These are phyloP conservation scores for Azolla pinnata DNA, from an alignment of 75 land plant species.

Conservation along the genomic window DNA sequence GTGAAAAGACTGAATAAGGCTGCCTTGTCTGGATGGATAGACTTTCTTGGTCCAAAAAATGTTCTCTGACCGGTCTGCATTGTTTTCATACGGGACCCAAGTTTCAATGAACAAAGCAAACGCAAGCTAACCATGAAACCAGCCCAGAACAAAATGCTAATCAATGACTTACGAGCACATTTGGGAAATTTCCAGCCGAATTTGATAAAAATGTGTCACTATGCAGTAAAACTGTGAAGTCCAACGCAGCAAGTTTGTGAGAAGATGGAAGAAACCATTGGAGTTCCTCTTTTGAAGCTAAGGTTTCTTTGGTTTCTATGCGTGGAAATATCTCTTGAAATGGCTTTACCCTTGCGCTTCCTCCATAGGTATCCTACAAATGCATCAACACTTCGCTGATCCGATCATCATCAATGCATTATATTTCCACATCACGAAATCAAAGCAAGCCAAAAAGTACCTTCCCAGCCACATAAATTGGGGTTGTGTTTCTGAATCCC, in stretches of 20 bases:
- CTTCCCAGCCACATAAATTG: conserved; percentile 31
- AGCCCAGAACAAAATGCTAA: background rate
- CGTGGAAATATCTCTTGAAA: conserved; percentile 19
- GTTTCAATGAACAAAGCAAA: too few relatives aligned
- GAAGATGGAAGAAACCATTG: conserved; percentile 10
- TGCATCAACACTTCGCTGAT: background rate
- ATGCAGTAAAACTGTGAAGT: conserved; percentile 22
- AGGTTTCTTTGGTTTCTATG: conserved; percentile 14
- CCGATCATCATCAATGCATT: background rate
- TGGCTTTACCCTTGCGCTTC: conserved; percentile 19
- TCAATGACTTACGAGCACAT: conserved; percentile 20
- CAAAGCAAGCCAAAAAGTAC: conserved; percentile 5
- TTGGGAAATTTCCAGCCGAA: conserved; percentile 28
- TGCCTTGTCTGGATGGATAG: conserved; percentile 32
- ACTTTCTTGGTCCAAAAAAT: conserved; percentile 21
- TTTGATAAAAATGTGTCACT: conserved; percentile 30
- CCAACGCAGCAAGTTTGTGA: conserved; percentile 24
- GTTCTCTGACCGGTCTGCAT: conserved; percentile 30
- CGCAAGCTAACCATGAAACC: background rate
- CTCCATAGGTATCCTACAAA: conserved; percentile 16
- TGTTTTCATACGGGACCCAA: too few relatives aligned
- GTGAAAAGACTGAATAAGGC: conserved; percentile 14
- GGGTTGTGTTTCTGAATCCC: conserved; percentile 16
- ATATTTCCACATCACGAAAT: too few relatives aligned
- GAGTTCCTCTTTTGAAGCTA: conserved; percentile 22